Percentiles rank a stretch among this genome's conserved stretches.
Conservation (phyloP, 495 filamentous ascomycete genomes). For the Corynascus novoguineensis region DNA sequence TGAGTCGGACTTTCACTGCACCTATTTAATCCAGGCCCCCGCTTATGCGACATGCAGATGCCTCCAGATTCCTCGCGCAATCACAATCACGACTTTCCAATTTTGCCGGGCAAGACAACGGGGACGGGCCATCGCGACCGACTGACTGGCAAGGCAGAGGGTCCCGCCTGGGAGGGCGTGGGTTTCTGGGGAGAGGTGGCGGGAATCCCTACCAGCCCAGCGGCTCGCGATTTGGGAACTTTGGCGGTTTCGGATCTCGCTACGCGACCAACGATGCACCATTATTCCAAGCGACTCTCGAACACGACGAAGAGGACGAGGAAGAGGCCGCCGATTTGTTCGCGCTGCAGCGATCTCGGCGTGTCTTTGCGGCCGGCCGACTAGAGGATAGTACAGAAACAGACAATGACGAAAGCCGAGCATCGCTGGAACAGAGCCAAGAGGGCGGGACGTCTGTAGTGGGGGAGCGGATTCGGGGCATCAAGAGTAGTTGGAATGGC, state of each 20-base stretch:
- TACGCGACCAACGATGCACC: slow-evolving; percentile 69
- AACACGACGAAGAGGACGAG: slow-evolving; percentile 86
- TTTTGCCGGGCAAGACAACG: slow-evolving; percentile 58
- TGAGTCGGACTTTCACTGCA: slow-evolving; percentile 46
- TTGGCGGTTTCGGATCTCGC: slow-evolving; percentile 72
- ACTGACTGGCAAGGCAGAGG: slow-evolving; percentile 34
- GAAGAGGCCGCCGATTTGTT: slow-evolving; percentile 89
- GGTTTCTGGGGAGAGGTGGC: slow-evolving; percentile 33
- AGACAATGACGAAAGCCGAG: slow-evolving; percentile 59
- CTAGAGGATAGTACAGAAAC: slow-evolving; percentile 76
- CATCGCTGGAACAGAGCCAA: slow-evolving; percentile 52
- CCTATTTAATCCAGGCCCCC: slow-evolving; percentile 1
- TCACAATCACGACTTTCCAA: slow-evolving; percentile 78
- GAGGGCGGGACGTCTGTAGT: slow-evolving; percentile 39
- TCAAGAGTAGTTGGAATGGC: slow-evolving; percentile 57
- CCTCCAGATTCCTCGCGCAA: slow-evolving; percentile 93
- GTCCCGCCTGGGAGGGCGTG: slow-evolving; percentile 31
- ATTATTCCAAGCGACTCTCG: slow-evolving; percentile 76
- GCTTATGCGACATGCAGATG: slow-evolving; percentile 55
- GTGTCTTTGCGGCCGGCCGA: slow-evolving; percentile 75
- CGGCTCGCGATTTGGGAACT: slow-evolving; percentile 63
- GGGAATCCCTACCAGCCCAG: slow-evolving; percentile 68
- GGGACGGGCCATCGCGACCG: slow-evolving; percentile 31
- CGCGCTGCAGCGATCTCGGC: slow-evolving; percentile 80
- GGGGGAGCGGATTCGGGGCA: slow-evolving; percentile 45